Evolutionary conservation across 371 early-diverging fungal species (phyloP), one percentile per base, ranked within the genome.

Genomic region (Blastocladiella emersonii): DNA sequence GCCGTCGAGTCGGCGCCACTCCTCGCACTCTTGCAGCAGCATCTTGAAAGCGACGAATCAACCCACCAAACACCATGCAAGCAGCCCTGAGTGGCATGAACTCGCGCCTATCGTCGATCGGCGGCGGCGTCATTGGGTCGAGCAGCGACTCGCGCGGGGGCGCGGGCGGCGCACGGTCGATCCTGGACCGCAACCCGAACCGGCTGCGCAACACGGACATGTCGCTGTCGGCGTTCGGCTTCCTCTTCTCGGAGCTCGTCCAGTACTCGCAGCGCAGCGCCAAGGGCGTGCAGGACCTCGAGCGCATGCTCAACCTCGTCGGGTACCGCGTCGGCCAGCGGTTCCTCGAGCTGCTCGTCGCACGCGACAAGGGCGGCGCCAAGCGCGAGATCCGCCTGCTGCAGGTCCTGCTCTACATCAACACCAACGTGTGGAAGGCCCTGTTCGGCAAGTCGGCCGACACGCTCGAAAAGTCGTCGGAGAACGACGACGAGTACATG

Each of bases 401-500:
- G 30, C 84, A 86, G 23, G 82, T 90, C 21, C 80, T 97, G 25
- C 85, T 87, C 59, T 95, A 91, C 68, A 90, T 97, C 65, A 88
- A 94, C 71, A 87, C 89, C 1, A 86, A 84, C 4, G 82, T 96
- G 25, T 97, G 96, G 96, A 91, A 91, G 65, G 72, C 79, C 0
- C 71, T 96, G 66, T 96, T 96, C 78, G 94, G 92, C 57, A 94
- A 93, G 70, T 83, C 82, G 64, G 95, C 95, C 7, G 95, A 96
- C 76, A 88, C 95, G 41, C 76, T 93, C 45, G 94, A 93, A 68
- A 90, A 89, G 70, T 86, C 89, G 63, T 93, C 93, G 5, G 95
- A 96, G 60, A 85, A 85, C 67, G 92, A 93, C 51, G 96, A 96
- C 65, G 95, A 97, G 82, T 96, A 95, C 68, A 97, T 97, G 98